Percentiles rank a stretch among this genome's conserved stretches.
Evolutionary conservation across 2,329 filamentous ascomycete genomes (phyloP).

Genomic region (Fusarium decemcellulare): DNA sequence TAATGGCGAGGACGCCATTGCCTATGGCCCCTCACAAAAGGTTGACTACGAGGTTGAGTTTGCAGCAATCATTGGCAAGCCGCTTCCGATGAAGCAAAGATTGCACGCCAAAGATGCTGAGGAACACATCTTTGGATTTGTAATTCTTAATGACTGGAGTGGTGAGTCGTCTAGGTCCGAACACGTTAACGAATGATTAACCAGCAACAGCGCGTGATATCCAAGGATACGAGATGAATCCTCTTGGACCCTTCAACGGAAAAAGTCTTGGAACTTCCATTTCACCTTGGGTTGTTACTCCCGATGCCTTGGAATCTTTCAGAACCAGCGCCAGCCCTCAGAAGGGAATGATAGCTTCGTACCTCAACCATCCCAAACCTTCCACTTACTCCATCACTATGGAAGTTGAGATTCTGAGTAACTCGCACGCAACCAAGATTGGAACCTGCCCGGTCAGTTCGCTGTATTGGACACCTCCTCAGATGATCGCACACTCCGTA

Average conservation of each 20-base stretch:
- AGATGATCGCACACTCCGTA: constrained; percentile 33
- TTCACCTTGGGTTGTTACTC: constrained; percentile 73
- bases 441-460: constrained; percentile 16
- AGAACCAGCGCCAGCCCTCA: constrained; percentile 49
- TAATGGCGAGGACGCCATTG: neutral
- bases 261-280: constrained; percentile 74
- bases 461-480: constrained; percentile 25
- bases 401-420: constrained; percentile 47
- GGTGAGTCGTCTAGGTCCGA: no score
- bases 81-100: constrained; percentile 52
- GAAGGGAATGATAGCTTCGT: constrained; percentile 23
- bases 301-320: constrained; percentile 73
- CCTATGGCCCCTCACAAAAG: constrained; percentile 49
- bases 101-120: constrained; percentile 63
- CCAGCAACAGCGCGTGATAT: constrained; percentile 67
- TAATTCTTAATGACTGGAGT: constrained; percentile 75
- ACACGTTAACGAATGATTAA: no score
- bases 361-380: constrained; percentile 53
- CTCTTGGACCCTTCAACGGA: constrained; percentile 72
- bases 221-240: constrained; percentile 72
- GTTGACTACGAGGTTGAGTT: constrained; percentile 63
- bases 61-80: constrained; percentile 60
- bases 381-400: constrained; percentile 53
- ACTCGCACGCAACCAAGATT: constrained; percentile 4
- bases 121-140: constrained; percentile 74